phyloP scores from a whole-genome alignment of 352 stramenopile genomes.

The Globisporangium perplexum region DNA sequence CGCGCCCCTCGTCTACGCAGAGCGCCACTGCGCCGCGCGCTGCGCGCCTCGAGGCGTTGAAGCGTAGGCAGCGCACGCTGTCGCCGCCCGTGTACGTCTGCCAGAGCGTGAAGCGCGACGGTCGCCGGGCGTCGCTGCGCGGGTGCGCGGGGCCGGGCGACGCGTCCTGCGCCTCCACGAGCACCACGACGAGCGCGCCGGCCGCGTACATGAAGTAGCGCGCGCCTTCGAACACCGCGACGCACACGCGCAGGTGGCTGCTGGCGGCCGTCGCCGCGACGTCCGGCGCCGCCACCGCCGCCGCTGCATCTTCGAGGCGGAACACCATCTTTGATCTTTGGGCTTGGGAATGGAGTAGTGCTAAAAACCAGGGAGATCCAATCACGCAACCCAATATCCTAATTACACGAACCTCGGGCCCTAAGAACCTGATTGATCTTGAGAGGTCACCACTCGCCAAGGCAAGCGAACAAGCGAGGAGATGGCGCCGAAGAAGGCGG shows the following conservation, averaged over 20 bases:
- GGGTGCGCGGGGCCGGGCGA: slow-evolving; percentile 6
- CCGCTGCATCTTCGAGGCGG: slow-evolving; percentile 19
- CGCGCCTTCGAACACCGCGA: slow-evolving; percentile 38
- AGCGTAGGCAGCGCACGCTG: slow-evolving; percentile 39
- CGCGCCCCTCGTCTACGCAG: slow-evolving; percentile 52
- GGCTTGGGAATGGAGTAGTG: not conserved
- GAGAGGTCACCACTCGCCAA: no score
- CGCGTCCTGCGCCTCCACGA: slow-evolving; percentile 34
- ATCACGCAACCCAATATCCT: no score
- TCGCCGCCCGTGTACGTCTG: slow-evolving; percentile 58
- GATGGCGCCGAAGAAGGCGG: slow-evolving; percentile 53
- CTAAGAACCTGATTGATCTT: no score
- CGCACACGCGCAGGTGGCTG: slow-evolving; percentile 21
- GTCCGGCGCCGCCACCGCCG: slow-evolving; percentile 38
- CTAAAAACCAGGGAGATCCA: not conserved
- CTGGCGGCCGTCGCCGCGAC: slow-evolving; percentile 4
- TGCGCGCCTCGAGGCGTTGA: slow-evolving; percentile 43
- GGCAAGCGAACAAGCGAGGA: no score
- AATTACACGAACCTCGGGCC: no score
- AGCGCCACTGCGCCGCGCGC: slow-evolving; percentile 55
- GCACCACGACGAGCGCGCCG: slow-evolving; percentile 55
- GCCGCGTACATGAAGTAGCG: slow-evolving; percentile 56
- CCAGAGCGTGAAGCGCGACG: slow-evolving; percentile 58
- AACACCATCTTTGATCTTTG: slow-evolving; percentile 10
- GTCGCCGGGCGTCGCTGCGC: slow-evolving; percentile 18